A percentile compares a stretch with the other conserved stretches of the same genome.
Conservation (phyloP, 768 basidiomycete genomes). For the Termitomyces sp. region DNA sequence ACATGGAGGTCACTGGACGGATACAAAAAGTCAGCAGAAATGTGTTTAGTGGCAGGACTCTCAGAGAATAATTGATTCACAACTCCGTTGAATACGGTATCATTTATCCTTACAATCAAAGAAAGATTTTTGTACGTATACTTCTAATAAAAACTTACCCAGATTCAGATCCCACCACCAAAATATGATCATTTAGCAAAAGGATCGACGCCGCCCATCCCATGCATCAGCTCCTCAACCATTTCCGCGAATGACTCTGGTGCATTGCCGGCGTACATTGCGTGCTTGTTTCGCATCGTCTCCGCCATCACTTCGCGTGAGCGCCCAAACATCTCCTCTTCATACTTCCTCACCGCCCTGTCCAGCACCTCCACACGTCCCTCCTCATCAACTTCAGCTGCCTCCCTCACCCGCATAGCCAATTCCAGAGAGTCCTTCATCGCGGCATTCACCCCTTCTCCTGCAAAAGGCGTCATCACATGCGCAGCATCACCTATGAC, state of each 20-base stretch:
- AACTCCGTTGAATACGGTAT: background rate
- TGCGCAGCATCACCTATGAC: slow-evolving; percentile 24
- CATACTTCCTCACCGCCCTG: slow-evolving; percentile 6
- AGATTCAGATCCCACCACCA: background rate
- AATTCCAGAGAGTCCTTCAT: slow-evolving; percentile 21
- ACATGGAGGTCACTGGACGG: too few species aligned
- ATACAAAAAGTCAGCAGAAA: too few species aligned
- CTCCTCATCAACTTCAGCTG: background rate
- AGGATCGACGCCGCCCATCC: background rate
- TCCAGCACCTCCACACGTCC: slow-evolving; percentile 5
- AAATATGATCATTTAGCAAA: background rate
- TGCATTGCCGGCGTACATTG: slow-evolving; percentile 3
- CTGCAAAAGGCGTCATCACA: slow-evolving; percentile 22
- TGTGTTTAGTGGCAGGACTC: background rate
- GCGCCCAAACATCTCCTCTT: slow-evolving; percentile 11
- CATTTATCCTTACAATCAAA: background rate
- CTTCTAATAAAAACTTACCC: background rate
- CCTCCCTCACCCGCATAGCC: slow-evolving; percentile 3
- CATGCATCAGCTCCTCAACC: background rate
- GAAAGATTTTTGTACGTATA: background rate
- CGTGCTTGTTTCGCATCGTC: slow-evolving; percentile 5
- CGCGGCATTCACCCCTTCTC: slow-evolving; percentile 20
- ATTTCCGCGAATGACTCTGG: slow-evolving; percentile 1
- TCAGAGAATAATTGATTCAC: background rate
- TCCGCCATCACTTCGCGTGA: slow-evolving; percentile 6